Base-by-base conservation (phyloP, 169 alveolate species). In the Plasmodium gonderi region DNA sequence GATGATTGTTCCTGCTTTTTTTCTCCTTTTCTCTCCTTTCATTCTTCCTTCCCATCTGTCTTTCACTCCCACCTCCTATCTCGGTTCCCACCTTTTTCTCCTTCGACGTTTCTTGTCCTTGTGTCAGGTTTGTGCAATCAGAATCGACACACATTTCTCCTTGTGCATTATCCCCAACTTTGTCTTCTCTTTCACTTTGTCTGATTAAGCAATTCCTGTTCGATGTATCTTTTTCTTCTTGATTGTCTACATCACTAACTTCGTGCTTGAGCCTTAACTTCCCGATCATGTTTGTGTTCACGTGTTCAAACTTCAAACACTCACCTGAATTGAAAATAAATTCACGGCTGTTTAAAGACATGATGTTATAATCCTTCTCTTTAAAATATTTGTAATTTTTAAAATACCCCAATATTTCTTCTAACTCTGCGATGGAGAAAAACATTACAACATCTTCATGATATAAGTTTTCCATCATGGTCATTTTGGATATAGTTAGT, bases 401-500 rank as follows among this genome's bases (percentile, higher is more conserved):
- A 85, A 85, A 74, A 49, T 64, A 7, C 12, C 23, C 64, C 42
- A 47, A 11, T 47, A 85, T 85, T 38, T 45, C 78, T 77, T 85
- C 87, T 65, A 85, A 36, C 60, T n/a, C 45, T 72, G 60, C 85
- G 23, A 74, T 85, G 60, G 92, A 74, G 44, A 85, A 74, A 51
- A 74, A 85, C 36, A 85, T 9, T 72, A 33, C 29, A 12, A 85
- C 60, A 4, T 85, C 92, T 64, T 85, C 78, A 47, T 36, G 85
- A 38, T 85, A 85, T 23, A 11, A 17, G 3, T n/a, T 85, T 49
- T 45, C 67, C 92, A 85, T 74, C 45, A 14, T 72, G 23, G 23
- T 23, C 38, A 11, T 60, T 60, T 54, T 8, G 36, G n/a, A n/a
- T n/a, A n/a, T n/a, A n/a, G n/a, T n/a, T n/a, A n/a, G n/a, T n/a